Evolutionary conservation across 2,329 filamentous ascomycete genomes (phyloP).

Genomic region (Pyrenochaeta sp.): DNA sequence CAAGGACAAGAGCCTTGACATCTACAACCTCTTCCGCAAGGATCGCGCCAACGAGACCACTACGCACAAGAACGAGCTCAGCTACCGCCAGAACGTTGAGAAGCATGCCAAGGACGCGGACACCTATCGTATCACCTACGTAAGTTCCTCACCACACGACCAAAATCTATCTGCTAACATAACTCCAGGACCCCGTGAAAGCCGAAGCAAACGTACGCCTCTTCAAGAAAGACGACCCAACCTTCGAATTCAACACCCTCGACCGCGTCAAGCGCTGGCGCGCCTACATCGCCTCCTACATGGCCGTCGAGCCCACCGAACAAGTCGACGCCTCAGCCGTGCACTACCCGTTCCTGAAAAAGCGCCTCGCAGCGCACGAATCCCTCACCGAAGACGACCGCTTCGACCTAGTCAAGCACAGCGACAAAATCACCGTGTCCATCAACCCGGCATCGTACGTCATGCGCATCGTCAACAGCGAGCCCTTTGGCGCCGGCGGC

Average conservation of each 20-base stretch:
- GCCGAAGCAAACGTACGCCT: constrained; percentile 78
- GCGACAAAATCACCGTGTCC: constrained; percentile 55
- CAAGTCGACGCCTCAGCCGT: constrained; percentile 46
- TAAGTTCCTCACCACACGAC: constrained; percentile 61
- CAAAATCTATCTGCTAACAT: constrained; percentile 31
- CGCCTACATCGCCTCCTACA: constrained; percentile 93
- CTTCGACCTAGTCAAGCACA: constrained; percentile 38
- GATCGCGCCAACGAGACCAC: constrained; percentile 84
- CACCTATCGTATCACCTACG: constrained; percentile 87
- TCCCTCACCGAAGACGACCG: constrained; percentile 41
- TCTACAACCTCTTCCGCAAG: constrained; percentile 84
- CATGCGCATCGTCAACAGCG: constrained; percentile 53
- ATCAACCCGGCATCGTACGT: constrained; percentile 54
- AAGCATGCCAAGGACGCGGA: constrained; percentile 93
- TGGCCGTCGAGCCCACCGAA: constrained; percentile 82
- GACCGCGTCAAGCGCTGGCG: constrained; percentile 76
- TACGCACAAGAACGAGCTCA: constrained; percentile 88
- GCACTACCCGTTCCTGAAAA: constrained; percentile 52
- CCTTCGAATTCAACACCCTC: constrained; percentile 76
- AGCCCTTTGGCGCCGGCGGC: constrained; percentile 39
- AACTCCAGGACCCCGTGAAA: constrained; percentile 63
- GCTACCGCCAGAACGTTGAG: constrained; percentile 89
- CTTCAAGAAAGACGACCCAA: constrained; percentile 84
- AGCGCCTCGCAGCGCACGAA: constrained; percentile 47
- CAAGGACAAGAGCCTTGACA: constrained; percentile 92